Evolutionary conservation across 108 stramenopile genomes (phyloP), one percentile per base, ranked within the genome.

Genomic region (Skeletonema marinoi): DNA sequence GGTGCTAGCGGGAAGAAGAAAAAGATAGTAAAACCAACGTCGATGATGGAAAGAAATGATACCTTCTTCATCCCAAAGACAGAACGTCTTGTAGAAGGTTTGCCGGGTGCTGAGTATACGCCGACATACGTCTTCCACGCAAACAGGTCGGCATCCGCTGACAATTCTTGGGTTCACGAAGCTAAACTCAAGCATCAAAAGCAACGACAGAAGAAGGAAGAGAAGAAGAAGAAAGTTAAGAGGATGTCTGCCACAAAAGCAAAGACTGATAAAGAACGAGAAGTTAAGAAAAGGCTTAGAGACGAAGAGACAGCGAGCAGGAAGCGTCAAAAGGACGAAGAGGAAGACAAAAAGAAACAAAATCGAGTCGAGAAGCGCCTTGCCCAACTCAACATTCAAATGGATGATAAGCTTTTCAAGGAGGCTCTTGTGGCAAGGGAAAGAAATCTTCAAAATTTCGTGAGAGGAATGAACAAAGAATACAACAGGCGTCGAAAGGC

Each of bases 1-100:
- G 92, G 90, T 63, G 88, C 88, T 65, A 94, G 91, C 11, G 93
- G 93, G 1, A 95, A 92, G 71, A 90, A 86, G 68, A 77, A 85
- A 48, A 95, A 95, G 69, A 73, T 95, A 60, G 90, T 95, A 19
- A 86, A 85, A 11, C 85, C 90, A 9, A 63, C 73, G 6, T 70
- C 80, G 42, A 72, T 95, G 70, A 68, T 95, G 77, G 89, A 91
- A 16, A 83, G 83, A 60, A 90, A 82, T 67, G 87, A 93, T 73
- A 88, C 92, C n/a, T 93, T 96, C 60, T 90, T 87, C 82, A 87
- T 84, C 73, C 66, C 77, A 7, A 89, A 92, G 19, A 86, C 92
- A 35, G 90, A 91, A 56, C 60, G 78, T 11, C 84, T 96, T 10
- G 68, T 96, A 16, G 95, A 96, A 74, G 95, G 95, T 38, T 79